phyloP scores from a whole-genome alignment of 2,329 filamentous ascomycete genomes.

The Pseudocercospora macadamiae region DNA sequence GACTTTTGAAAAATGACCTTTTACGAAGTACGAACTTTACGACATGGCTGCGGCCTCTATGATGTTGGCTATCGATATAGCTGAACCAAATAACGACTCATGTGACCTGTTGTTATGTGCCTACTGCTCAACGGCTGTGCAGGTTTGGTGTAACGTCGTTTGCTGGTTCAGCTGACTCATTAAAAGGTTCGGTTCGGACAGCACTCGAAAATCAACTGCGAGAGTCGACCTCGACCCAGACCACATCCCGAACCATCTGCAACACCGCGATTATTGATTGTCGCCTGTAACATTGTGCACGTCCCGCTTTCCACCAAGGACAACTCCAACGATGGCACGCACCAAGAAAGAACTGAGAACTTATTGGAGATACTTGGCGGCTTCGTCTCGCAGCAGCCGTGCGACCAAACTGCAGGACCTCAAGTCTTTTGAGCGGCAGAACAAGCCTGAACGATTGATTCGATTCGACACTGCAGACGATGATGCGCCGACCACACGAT shows the following conservation, averaged over 20 bases:
- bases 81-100: background rate
- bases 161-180: background rate
- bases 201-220: no score
- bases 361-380: no score
- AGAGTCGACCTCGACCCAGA: background rate
- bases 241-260: no score
- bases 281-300: no score
- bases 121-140: background rate
- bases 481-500: background rate
- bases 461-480: background rate
- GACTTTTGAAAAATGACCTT: background rate
- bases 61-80: background rate
- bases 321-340: background rate
- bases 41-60: slow-evolving; percentile 1
- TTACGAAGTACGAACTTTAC: background rate
- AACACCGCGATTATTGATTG: no score
- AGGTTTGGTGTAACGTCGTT: background rate
- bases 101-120: background rate
- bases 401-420: background rate
- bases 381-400: background rate
- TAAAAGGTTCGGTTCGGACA: no score
- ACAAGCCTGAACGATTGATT: background rate
- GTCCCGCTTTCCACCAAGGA: no score
- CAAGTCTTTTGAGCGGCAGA: background rate
- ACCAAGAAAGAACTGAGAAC: background rate